Base-by-base conservation (phyloP, 2,329 filamentous ascomycete genomes). In the Lasiodiplodia sp. region DNA sequence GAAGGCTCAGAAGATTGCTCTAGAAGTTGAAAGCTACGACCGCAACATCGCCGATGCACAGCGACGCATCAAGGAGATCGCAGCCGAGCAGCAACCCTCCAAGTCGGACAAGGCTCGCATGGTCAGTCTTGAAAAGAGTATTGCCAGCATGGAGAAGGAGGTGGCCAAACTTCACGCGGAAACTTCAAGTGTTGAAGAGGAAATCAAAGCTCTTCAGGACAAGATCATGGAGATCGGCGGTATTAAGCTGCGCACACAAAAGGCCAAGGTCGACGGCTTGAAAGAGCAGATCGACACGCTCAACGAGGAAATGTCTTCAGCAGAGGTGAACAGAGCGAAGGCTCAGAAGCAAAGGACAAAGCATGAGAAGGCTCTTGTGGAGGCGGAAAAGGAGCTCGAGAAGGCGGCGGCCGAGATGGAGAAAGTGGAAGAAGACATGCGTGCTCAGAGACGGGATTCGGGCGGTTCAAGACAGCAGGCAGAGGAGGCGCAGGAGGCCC, bases 181-280 rank as follows among this genome's bases (percentile, higher is more conserved):
- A 80, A 97, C 92, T n/a, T 88, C 92, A 1, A 96, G 91, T 56
- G 89, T 97, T 10, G 96, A 99, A 78, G 90, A 91, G 31, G 96
- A 98, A 79, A 98, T 99, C 81, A 95, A 97, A 81, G 86, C 86
- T 23, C 85, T 99, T 1, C 95, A 99, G 78, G 91, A 96, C 85
- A 97, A 94, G 84, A 99, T 99, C 76, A 98, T 99, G 96, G 91
- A 97, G 80, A 91, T 97, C 71, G 96, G 96, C 76, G 96, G 96
- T 80, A 94, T 98, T 75, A 94, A 93, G 81, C 88, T 99, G 21
- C 91, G 96, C 67, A 88, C 91, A 21, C 95, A 99, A 78, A 94
- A 96, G 74, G 90, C 93, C 70, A 96, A 92, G 83, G 94, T 99
- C 40, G 95, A 98, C 77, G 87, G 90, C 7, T 84, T 96, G 71